Evolutionary conservation across 2,329 filamentous ascomycete genomes (phyloP).

Genomic region (Fusarium multiceps): DNA sequence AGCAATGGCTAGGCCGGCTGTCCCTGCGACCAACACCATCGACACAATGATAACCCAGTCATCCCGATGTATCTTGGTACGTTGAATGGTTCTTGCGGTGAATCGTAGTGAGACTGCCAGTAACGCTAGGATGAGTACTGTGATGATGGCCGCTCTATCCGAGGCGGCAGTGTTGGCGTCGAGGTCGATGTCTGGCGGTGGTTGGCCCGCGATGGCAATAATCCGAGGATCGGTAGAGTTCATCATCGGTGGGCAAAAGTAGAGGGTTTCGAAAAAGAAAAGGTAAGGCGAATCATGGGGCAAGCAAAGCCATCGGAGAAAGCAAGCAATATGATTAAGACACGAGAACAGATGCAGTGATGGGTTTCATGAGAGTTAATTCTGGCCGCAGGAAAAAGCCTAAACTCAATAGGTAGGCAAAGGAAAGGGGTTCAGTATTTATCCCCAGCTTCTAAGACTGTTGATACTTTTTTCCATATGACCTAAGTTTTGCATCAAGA

Average conservation of each 20-base stretch:
- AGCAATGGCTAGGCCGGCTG: constrained; percentile 8
- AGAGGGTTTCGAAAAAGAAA: no score
- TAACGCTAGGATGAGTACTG: background rate
- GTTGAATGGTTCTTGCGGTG: constrained; percentile 2
- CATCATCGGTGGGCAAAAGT: background rate
- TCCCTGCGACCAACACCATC: constrained; percentile 11
- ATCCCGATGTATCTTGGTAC: constrained; percentile 4
- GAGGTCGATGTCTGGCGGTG: constrained; percentile 1
- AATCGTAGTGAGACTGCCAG: constrained; percentile 7
- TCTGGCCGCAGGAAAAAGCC: background rate
- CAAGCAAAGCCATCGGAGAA: background rate
- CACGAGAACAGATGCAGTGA: background rate
- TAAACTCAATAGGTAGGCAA: no score
- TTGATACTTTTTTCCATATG: background rate
- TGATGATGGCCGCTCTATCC: constrained; percentile 7
- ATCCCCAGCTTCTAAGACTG: background rate
- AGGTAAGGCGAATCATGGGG: no score
- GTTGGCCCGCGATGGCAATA: constrained; percentile 6
- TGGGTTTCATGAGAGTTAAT: background rate
- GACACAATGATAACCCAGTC: constrained; percentile 19
- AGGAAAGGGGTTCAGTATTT: no score
- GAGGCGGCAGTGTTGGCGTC: background rate
- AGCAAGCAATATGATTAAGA: background rate
- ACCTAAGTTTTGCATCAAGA: background rate
- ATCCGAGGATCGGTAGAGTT: background rate